Conservation (phyloP, 1,284 basidiomycete species). For the Exsudoporus floridanus region DNA sequence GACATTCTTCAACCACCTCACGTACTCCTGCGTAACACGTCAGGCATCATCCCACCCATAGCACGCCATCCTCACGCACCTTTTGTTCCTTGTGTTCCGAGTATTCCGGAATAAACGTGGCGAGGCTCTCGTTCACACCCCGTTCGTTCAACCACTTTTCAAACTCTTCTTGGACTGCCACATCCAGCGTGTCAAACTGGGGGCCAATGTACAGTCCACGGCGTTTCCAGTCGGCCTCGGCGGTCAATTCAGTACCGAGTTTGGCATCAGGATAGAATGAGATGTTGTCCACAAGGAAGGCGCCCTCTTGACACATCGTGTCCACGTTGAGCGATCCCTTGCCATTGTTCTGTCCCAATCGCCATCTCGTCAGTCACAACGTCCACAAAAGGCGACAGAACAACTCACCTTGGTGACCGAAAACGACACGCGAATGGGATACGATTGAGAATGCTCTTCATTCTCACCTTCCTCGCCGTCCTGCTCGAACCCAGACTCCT, state of each 20-base stretch:
- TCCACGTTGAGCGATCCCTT: constrained; percentile 78
- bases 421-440: constrained; percentile 76
- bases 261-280: constrained; percentile 78
- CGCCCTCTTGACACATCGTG: constrained; percentile 79
- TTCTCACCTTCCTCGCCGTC: constrained; percentile 40
- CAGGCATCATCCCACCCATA: constrained; percentile 5
- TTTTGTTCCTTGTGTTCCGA: constrained; percentile 89
- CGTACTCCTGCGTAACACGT: constrained; percentile 71
- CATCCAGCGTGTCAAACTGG: constrained; percentile 90
- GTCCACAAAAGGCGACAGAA: neutral
- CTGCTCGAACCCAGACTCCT: constrained; percentile 47
- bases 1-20: constrained; percentile 84
- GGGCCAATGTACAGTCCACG: constrained; percentile 92
- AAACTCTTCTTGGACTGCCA: constrained; percentile 63
- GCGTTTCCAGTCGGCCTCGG: constrained; percentile 92
- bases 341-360: constrained; percentile 37
- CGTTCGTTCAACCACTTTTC: constrained; percentile 47
- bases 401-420: constrained; percentile 77
- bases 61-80: constrained; percentile 40
- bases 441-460: constrained; percentile 46
- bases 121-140: constrained; percentile 81
- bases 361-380: constrained; percentile 1
- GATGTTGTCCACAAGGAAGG: constrained; percentile 87
- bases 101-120: constrained; percentile 81
- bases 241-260: constrained; percentile 76